Evolutionary conservation across 2,329 filamentous ascomycete genomes (phyloP), one percentile per base, ranked within the genome.

Genomic region (Neocucurbitaria cava): DNA sequence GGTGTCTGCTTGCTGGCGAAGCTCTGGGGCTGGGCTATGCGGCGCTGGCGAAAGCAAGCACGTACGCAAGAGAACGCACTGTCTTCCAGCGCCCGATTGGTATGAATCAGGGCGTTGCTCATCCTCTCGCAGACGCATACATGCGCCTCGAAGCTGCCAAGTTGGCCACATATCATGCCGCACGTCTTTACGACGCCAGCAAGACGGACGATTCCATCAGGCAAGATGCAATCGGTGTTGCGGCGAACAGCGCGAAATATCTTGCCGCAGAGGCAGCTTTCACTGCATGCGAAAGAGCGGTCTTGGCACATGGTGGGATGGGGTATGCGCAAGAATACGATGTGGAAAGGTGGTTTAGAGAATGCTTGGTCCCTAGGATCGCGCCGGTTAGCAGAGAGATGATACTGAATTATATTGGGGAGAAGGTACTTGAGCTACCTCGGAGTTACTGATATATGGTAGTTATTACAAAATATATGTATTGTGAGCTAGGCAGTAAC

Each of bases 11-110:
- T 0, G 90, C 89, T 1, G 90, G 90, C 21, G 90, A 94, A 77
- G 90, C 91, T 0, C 81, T 94, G 0, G 90, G 91, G 0, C 78
- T 95, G 0, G 91, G 90, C 0, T 94, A 93, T 64, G 89, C 86
- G 0, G 90, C 78, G 3, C 65, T 80, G 4, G 55, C 47, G 10
- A 53, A 56, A 15, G 78, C 79, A 0, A 64, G 73, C 0, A 58
- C 73, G 5, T 84, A 84, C 57, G 79, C 82, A 1, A 62, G 71
- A 9, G 79, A 82, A 30, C 68, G 81, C 21, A 61, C 77, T 4
- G 83, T 86, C 0, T 86, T 86, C 61, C 81, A 81, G 0, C 74
- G 82, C 6, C 79, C 82, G 0, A 86, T 86, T 36, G 83, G 83
- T 0, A 77, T 81, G 69, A 85, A 86, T 56, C 83, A 86, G 63